Evolutionary conservation across 1,139 yeast species (phyloP).

Genomic region (Suhomyces bolitotheri): DNA sequence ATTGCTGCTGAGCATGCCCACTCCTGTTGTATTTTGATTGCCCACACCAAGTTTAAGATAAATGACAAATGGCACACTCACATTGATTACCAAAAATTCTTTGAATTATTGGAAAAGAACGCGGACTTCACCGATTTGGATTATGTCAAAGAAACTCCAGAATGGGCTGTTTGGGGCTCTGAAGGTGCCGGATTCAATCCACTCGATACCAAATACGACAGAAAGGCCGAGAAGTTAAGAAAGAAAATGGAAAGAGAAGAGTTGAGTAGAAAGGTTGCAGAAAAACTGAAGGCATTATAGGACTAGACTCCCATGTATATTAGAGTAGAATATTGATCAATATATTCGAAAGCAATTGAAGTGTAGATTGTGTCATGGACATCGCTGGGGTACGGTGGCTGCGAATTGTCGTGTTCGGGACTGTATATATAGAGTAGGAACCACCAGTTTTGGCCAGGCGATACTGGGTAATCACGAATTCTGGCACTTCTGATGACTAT

Average conservation of each 20-base stretch:
- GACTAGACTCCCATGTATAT: too few species aligned
- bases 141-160: slow-evolving; percentile 77
- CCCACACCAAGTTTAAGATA: slow-evolving; percentile 69
- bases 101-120: slow-evolving; percentile 65
- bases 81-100: slow-evolving; percentile 78
- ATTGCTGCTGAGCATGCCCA: slow-evolving; percentile 96
- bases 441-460: too few species aligned
- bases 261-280: slow-evolving; percentile 13
- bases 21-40: slow-evolving; percentile 86
- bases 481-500: too few species aligned
- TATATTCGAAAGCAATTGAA: too few species aligned
- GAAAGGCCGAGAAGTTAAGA: slow-evolving; percentile 64
- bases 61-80: slow-evolving; percentile 85
- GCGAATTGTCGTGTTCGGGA: too few species aligned
- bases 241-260: slow-evolving; percentile 45
- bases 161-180: slow-evolving; percentile 90
- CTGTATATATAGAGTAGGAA: too few species aligned
- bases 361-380: too few species aligned
- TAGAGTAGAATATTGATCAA: too few species aligned
- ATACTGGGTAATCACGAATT: too few species aligned
- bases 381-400: too few species aligned
- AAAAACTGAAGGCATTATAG: slow-evolving; percentile 4
- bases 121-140: slow-evolving; percentile 74
- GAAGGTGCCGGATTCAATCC: slow-evolving; percentile 89
- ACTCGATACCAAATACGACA: slow-evolving; percentile 66